These are phyloP conservation scores for Epichloe sibirici DNA, from an alignment of 2,329 filamentous ascomycete species.

Conservation along the genomic window DNA sequence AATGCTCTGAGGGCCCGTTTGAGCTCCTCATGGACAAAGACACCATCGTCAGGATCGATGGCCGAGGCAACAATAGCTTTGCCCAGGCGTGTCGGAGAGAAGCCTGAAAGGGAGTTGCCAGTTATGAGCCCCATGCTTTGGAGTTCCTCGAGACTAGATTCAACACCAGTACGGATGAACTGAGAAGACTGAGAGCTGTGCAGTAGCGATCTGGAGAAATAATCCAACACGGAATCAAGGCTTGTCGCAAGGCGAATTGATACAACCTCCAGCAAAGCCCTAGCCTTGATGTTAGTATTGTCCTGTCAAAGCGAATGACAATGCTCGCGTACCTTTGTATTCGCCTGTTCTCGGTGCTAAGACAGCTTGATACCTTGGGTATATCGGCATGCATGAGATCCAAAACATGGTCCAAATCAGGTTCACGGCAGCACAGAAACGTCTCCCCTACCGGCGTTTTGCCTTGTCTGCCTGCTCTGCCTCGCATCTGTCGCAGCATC, in stretches of 20 bases:
- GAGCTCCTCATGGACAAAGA: conserved; percentile 61
- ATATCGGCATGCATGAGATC: conserved; percentile 62
- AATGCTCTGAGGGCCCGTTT: conserved; percentile 56
- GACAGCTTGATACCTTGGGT: conserved; percentile 55
- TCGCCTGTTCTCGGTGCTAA: conserved; percentile 53
- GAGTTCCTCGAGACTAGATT: conserved; percentile 48
- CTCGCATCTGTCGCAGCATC: conserved; percentile 72
- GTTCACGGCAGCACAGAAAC: conserved; percentile 59
- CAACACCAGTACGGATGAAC: conserved; percentile 40
- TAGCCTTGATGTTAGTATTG: conserved; percentile 15
- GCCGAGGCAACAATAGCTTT: conserved; percentile 61
- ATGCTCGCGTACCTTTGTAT: conserved; percentile 43
- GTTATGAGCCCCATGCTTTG: conserved; percentile 42
- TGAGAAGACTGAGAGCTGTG: conserved; percentile 40
- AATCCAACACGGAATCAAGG: conserved; percentile 52
- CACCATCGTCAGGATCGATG: conserved; percentile 60
- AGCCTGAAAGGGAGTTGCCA: conserved; percentile 36
- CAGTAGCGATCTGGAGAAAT: conserved; percentile 55
- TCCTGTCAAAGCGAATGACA: background rate
- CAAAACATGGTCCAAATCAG: conserved; percentile 56
- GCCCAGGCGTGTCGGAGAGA: conserved; percentile 51
- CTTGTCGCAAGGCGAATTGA: conserved; percentile 56
- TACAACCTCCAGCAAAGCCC: conserved; percentile 60
- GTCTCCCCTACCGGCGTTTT: conserved; percentile 69
- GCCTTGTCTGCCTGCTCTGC: conserved; percentile 64